Evolutionary conservation across 2,329 filamentous ascomycete genomes (phyloP).

Genomic region (Microascus cirrosus): DNA sequence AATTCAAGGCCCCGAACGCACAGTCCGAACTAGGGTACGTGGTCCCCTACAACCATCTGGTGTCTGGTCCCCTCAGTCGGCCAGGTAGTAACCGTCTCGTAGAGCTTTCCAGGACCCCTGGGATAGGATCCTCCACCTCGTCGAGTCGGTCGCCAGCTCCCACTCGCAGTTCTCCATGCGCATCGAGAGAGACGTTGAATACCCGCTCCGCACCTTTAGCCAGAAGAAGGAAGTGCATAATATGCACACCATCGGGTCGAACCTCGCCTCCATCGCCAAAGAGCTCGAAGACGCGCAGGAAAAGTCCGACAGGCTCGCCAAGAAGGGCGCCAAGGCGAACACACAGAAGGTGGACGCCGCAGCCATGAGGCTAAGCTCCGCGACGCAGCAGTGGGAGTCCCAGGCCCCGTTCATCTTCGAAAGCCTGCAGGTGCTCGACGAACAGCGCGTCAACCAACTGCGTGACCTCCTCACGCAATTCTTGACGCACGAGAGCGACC

Average conservation of each 20-base stretch:
- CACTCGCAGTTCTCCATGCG: constrained; percentile 71
- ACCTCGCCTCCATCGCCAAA: constrained; percentile 68
- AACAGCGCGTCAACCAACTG: constrained; percentile 78
- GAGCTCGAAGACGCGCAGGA: constrained; percentile 78
- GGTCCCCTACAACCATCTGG: neutral
- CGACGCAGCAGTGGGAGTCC: constrained; percentile 81
- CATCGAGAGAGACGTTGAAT: constrained; percentile 82
- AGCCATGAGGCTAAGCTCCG: constrained; percentile 60
- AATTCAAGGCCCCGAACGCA: constrained; percentile 62
- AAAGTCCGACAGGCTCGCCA: constrained; percentile 72
- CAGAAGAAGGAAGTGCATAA: constrained; percentile 66
- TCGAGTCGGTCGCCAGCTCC: constrained; percentile 70
- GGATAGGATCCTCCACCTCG: constrained; percentile 73
- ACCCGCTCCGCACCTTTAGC: constrained; percentile 66
- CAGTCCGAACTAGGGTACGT: constrained; percentile 78
- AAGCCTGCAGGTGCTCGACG: constrained; percentile 80
- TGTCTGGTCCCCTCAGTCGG: constrained; percentile 6
- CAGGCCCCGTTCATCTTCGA: constrained; percentile 94
- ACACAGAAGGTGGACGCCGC: constrained; percentile 69
- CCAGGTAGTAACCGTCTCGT: constrained; percentile 9
- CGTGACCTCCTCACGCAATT: constrained; percentile 87
- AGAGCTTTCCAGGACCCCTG: constrained; percentile 88
- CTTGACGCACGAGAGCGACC: constrained; percentile 84
- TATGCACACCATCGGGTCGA: constrained; percentile 71
- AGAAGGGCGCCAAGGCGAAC: constrained; percentile 67